Base-by-base conservation (phyloP, 2,329 filamentous ascomycete genomes). In the Hortaea werneckii region DNA sequence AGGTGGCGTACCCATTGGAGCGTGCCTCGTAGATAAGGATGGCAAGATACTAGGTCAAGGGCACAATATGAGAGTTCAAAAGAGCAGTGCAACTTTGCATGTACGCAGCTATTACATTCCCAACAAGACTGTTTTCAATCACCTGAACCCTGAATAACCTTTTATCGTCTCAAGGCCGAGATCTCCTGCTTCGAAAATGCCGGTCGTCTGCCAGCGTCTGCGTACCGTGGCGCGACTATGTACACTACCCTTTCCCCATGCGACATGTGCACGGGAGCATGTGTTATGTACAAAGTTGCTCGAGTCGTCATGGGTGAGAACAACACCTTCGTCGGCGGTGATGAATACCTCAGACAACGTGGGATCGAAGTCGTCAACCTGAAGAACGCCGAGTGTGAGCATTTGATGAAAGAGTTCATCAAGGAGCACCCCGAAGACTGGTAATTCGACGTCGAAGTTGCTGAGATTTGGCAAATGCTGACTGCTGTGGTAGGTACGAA, bases 241-340 rank as follows among this genome's bases (percentile, higher is more conserved):
- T 89, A 85, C 66, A 89, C 85, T 2, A 87, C 84, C 0, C 70
- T 89, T 5, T 85, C 82, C 2, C 85, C 84, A 0, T 89, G 85
- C 63, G 82, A 86, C 59, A 88, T 88, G 84, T 89, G 82, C 65
- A 87, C 84, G 4, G 84, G 85, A 6, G 83, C 84, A 2, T 87
- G 83, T 58, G 69, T 89, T 49, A 72, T 88, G 49, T 89, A 87
- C 71, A 83, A 83, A 57, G 76, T 89, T 47, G 72, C 75, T 40
- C 75, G 84, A 20, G 83, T 88, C 3, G 83, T 89, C 29, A 78
- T 89, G 54, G 85, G 82, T 41, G 85, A 89, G 69, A 87, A 88
- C 66, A 77, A 77, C 58, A 87, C 76, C 13, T 88, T 85, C 54
- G 60, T 85, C 8, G 84, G 84, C 29, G 83, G 82, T 11, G 85